These are phyloP conservation scores for Dictyophora rubrovolvata DNA, from an alignment of 768 basidiomycete species.

Conservation along the genomic window DNA sequence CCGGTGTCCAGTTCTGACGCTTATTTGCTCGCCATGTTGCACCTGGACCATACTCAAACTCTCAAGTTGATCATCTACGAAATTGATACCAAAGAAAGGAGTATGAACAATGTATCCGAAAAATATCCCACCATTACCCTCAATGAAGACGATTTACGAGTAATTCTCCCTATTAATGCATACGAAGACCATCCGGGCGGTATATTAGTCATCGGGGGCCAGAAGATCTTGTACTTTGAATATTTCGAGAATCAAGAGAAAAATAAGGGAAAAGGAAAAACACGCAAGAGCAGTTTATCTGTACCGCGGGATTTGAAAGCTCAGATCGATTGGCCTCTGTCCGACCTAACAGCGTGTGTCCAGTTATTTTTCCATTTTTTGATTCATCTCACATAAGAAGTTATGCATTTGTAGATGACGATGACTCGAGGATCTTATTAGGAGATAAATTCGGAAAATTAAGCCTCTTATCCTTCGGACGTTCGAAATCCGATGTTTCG, in stretches of 20 bases:
- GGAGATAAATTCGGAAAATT: constrained; percentile 66
- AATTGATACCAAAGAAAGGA: constrained; percentile 9
- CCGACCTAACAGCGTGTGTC: constrained; percentile 57
- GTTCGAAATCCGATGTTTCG: constrained; percentile 30
- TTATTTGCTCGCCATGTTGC: constrained; percentile 50
- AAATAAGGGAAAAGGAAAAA: constrained; percentile 31
- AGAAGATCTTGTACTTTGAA: constrained; percentile 53
- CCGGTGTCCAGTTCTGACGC: constrained; percentile 31
- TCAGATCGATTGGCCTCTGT: constrained; percentile 66
- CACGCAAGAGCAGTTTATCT: constrained; percentile 33
- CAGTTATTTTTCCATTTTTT: not conserved
- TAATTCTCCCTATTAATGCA: constrained; percentile 6
- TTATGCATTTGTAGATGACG: constrained; percentile 30
- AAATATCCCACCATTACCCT: not conserved
- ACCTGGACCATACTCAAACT: constrained; percentile 44
- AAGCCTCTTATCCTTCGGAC: constrained; percentile 49
- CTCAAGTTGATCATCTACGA: constrained; percentile 16
- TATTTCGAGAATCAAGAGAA: constrained; percentile 36
- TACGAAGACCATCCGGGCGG: constrained; percentile 38
- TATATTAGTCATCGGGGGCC: constrained; percentile 59
- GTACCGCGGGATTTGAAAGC: constrained; percentile 37
- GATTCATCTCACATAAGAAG: constrained; percentile 1
- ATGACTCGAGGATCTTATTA: constrained; percentile 41
- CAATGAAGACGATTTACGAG: constrained; percentile 3
- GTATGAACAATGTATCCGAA: constrained; percentile 35